Conservation (phyloP, 2,329 filamentous ascomycete species). For the Beauveria brongniartii region DNA sequence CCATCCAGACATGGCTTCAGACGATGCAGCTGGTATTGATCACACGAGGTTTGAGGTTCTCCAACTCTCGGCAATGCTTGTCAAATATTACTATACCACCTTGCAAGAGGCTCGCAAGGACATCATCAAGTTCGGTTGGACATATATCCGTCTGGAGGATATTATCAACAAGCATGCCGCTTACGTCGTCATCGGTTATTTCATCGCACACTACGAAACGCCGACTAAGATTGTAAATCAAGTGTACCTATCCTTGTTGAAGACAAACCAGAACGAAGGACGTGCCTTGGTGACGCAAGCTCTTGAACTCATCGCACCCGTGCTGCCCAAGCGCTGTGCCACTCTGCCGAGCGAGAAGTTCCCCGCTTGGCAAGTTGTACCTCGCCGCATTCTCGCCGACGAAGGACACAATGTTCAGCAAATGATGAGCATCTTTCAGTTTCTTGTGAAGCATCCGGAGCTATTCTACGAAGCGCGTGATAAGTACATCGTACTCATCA, state of each 20-base stretch:
- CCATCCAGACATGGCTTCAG: slow-evolving; percentile 70
- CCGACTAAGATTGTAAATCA: slow-evolving; percentile 93
- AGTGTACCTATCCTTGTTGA: slow-evolving; percentile 84
- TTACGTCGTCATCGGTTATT: slow-evolving; percentile 94
- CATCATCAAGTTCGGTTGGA: slow-evolving; percentile 99
- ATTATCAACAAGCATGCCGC: slow-evolving; percentile 98
- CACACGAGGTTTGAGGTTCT: slow-evolving; percentile 94
- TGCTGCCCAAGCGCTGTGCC: slow-evolving; percentile 76
- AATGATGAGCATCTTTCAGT: slow-evolving; percentile 95
- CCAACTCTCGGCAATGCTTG: slow-evolving; percentile 86
- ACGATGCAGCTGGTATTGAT: slow-evolving; percentile 82
- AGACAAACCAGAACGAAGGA: slow-evolving; percentile 92
- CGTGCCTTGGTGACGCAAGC: slow-evolving; percentile 88
- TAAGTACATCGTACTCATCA: slow-evolving; percentile 81
- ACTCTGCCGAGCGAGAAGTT: slow-evolving; percentile 60
- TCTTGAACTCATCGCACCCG: slow-evolving; percentile 88
- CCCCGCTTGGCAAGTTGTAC: slow-evolving; percentile 82
- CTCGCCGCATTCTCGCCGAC: slow-evolving; percentile 83
- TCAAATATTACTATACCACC: slow-evolving; percentile 87
- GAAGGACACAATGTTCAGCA: slow-evolving; percentile 94
- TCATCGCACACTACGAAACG: slow-evolving; percentile 94
- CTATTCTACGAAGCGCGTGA: slow-evolving; percentile 94
- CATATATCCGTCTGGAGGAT: slow-evolving; percentile 95
- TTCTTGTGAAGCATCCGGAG: slow-evolving; percentile 84
- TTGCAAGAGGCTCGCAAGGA: slow-evolving; percentile 92